Evolutionary conservation across 495 filamentous ascomycete species (phyloP), one percentile per base, ranked within the genome.

Genomic region (Neurospora africana): DNA sequence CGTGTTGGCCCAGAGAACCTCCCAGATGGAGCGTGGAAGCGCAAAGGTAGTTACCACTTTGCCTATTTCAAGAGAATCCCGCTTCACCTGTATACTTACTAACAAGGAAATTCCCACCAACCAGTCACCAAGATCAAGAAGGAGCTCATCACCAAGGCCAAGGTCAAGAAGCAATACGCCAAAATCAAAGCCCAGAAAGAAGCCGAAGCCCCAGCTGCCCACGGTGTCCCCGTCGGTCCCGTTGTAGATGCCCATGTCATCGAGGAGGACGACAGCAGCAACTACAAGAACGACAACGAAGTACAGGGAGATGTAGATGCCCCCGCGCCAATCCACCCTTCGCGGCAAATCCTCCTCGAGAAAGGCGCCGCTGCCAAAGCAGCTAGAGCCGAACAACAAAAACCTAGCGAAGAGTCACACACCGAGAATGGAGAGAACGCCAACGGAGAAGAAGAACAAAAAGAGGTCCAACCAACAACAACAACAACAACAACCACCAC

Each of bases 121-220:
- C 69, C 21, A 98, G 95, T 91, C 68, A 89, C 93, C 83, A 97
- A 96, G 81, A 95, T 98, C 77, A 98, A 98, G 80, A 85, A 90
- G 71, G 88, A 92, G 74, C 84, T 99, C 68, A 97, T 99, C 79
- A 88, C 92, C 79, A 96, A 94, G 81, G 94, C 95, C 75, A 97
- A 97, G 81, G 86, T 97, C 68, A 97, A 94, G 81, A 97, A 97
- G 81, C 86, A 92, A 58, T 98, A 97, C 79, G 91, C 90, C 75
- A 99, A 97, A 81, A 82, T 97, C 71, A 93, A 94, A 79, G 88
- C 88, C 53, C 84, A 86, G 71, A 65, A 65, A 65, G 53, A 65
- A 65, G 53, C 53, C 53, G 53, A 69, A 21, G 21, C 65, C 68
- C 69, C 74, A 40, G 37, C 69, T 39, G 53, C 53, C 13, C 13